A percentile compares a stretch with the other conserved stretches of the same genome.
Conservation (phyloP, 768 basidiomycete genomes). For the Trametes gibbosa region DNA sequence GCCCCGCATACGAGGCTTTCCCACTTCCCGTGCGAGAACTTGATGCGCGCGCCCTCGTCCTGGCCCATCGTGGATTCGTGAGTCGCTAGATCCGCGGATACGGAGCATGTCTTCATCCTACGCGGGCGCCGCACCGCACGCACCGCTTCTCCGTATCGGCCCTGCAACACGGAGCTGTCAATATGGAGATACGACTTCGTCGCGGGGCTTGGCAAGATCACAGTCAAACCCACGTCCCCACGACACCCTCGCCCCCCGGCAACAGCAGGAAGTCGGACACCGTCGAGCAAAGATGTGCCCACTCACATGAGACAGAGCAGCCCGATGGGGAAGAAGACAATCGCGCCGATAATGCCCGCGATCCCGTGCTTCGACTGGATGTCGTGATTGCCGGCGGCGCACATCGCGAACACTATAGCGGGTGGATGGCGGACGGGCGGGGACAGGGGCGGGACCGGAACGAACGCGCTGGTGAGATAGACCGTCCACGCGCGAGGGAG, state of each 20-base stretch:
- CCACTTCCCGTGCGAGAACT: not conserved
- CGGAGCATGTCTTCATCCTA: not conserved
- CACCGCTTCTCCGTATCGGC: constrained; percentile 24
- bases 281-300: too few relatives aligned
- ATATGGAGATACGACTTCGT: too few relatives aligned
- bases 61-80: not conserved
- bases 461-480: too few relatives aligned
- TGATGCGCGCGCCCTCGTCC: too few relatives aligned
- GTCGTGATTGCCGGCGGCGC: constrained; percentile 23
- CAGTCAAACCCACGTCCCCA: too few relatives aligned
- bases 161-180: not conserved
- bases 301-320: constrained; percentile 26
- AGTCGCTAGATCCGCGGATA: not conserved
- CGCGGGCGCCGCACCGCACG: constrained; percentile 21
- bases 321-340: constrained; percentile 25
- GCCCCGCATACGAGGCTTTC: too few relatives aligned
- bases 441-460: too few relatives aligned
- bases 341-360: constrained; percentile 23
- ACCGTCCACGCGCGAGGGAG: too few relatives aligned
- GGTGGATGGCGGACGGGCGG: too few relatives aligned
- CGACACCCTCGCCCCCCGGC: too few relatives aligned
- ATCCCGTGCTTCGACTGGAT: constrained; percentile 21
- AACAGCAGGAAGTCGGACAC: too few relatives aligned
- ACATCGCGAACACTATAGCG: constrained; percentile 21
- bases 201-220: not conserved